Base-by-base conservation (phyloP, 345 rosid species). In the Moricandia arvensis region DNA sequence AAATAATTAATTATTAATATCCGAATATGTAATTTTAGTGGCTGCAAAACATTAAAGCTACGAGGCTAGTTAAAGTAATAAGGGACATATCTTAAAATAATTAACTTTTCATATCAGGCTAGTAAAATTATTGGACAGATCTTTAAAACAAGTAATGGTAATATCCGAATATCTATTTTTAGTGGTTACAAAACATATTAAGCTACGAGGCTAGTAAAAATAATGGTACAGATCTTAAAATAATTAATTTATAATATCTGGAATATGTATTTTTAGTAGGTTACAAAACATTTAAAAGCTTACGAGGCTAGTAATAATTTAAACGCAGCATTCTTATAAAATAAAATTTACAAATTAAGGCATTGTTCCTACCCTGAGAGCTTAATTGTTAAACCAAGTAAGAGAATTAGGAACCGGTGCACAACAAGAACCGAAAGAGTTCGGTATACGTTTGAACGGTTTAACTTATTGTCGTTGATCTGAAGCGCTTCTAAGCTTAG, bases 401-500 rank as follows among this genome's bases (percentile, higher is more conserved):
- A 83, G 37, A 93, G 83, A 4, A 4, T 35, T 62, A 1, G 89
- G 87, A n/a, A 47, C 63, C 2, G 69, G 69, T 63, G 30, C 85
- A n/a, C 85, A 3, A 49, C 69, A 87, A 15, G 38, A 45, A 8
- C 91, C 90, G 45, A 91, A 88, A 17, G 96, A 88, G 10, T 80
- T 75, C 0, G 97, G 98, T 72, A 91, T 67, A 4, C n/a, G n/a
- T n/a, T n/a, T n/a, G 84, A 57, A 3, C 87, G 79, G 1, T 88
- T 87, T 17, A 88, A 74, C 82, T 70, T 79, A 81, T 90, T 93
- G 71, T 93, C 76, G 31, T 89, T 91, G 75, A 93, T 75, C 51
- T 81, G 89, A 24, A 90, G 74, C 66, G 85, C 85, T 1, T 0
- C 45, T n/a, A 90, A 90, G 89, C 63, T 85, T 85, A 10, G 82